Evolutionary conservation across 768 basidiomycete genomes (phyloP).

Genomic region (Leccinellum luteum): DNA sequence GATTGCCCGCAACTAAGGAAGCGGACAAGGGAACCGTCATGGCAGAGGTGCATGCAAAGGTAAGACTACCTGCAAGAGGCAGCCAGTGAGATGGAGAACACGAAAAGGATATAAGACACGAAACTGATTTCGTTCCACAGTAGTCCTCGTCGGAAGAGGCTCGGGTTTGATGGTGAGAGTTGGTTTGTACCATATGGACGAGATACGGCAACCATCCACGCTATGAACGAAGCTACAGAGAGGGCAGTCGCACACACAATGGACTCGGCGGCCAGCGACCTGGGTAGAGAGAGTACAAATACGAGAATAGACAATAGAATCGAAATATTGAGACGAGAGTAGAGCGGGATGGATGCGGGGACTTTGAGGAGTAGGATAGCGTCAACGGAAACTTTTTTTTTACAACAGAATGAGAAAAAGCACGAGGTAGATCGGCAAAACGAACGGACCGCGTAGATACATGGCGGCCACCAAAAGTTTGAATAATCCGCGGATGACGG

Average conservation of each 20-base stretch:
- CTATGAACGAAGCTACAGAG: constrained; percentile 59
- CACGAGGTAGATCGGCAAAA: neutral
- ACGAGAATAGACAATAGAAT: constrained; percentile 41
- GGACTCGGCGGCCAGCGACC: constrained; percentile 52
- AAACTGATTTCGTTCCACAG: constrained; percentile 66
- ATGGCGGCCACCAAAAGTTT: constrained; percentile 53
- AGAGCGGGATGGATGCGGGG: constrained; percentile 31
- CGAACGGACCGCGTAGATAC: constrained; percentile 62
- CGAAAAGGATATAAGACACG: constrained; percentile 24
- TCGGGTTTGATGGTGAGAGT: constrained; percentile 33
- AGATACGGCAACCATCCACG: constrained; percentile 55
- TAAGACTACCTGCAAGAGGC: constrained; percentile 42
- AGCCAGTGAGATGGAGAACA: constrained; percentile 2
- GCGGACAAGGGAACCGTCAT: constrained; percentile 66
- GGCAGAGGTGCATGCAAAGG: constrained; percentile 65
- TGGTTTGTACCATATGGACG: constrained; percentile 51
- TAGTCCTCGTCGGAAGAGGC: constrained; percentile 42
- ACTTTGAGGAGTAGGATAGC: constrained; percentile 47
- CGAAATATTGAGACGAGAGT: constrained; percentile 42
- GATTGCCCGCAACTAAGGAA: constrained; percentile 45
- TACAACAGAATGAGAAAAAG: constrained; percentile 8
- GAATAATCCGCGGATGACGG: constrained; percentile 42
- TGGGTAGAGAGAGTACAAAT: constrained; percentile 51
- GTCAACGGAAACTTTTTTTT: constrained; percentile 55
- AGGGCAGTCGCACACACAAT: constrained; percentile 55